Base-by-base conservation (phyloP, 2,329 filamentous ascomycete species). In the Didymella pinodella region DNA sequence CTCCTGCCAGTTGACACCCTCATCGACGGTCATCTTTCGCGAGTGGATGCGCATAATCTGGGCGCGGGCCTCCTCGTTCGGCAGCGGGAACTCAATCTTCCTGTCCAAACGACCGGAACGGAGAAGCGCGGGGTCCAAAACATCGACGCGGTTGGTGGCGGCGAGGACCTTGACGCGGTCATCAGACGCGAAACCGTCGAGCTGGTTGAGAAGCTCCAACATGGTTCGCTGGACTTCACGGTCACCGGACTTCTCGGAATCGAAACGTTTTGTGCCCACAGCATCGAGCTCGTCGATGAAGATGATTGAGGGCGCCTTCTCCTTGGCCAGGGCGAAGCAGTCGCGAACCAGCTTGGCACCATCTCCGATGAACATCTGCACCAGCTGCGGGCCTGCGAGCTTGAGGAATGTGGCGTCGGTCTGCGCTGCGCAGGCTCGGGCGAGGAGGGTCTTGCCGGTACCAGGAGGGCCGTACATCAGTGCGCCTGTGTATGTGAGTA, bases 331-430 rank as follows among this genome's bases (percentile, higher is more conserved):
- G 2, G 95, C 95, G 77, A 99, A 99, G 80, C 92, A 96, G 81
- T 99, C 95, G 59, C 95, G 91, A 41, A 99, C 95, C 29, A 99
- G 86, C 81, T 99, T 99, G 43, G 96, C 95, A 73, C 95, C 95
- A 69, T 99, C 96, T 77, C 95, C 95, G 40, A 99, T 99, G 78
- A 98, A 99, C 95, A 98, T 99, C 79, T 99, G 95, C 29, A 99
- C 95, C 38, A 99, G 88, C 80, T 99, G 95, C 5, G 96, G 95
- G 49, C 95, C 95, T 61, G 95, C 95, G 57, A 99, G 90, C 81
- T 99, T 99, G 75, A 99, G 88, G 85, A 99, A 99, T 25, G 95
- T 99, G 64, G 95, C 95, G 68, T 99, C 95, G 61, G 95, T 98
- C 81, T 99, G 95, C 48, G 95, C 95, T 5, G 95, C 95, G 78